Conservation (phyloP, 495 filamentous ascomycete species). For the Penicillium coprophilum region DNA sequence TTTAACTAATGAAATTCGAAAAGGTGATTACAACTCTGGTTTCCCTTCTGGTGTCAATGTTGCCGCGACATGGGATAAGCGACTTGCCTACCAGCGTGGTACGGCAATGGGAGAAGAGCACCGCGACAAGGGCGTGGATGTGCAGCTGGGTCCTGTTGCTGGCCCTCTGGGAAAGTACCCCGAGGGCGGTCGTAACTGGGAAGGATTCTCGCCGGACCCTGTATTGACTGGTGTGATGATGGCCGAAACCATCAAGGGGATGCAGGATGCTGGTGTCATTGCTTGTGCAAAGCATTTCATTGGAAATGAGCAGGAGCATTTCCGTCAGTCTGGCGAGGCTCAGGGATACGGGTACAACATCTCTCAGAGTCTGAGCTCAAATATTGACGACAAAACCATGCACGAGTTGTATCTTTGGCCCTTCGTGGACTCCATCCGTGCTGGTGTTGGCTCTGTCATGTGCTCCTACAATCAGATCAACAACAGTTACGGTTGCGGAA, state of each 20-base stretch:
- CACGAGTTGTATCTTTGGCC: constrained; percentile 95
- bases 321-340: constrained; percentile 71
- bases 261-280: constrained; percentile 78
- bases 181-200: constrained; percentile 89
- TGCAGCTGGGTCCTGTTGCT: constrained; percentile 85
- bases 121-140: constrained; percentile 78
- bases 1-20: constrained; percentile 15
- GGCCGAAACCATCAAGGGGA: constrained; percentile 72
- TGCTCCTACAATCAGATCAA: constrained; percentile 90
- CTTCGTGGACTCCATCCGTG: constrained; percentile 71
- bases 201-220: constrained; percentile 66
- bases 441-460: constrained; percentile 85
- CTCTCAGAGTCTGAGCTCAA: constrained; percentile 66
- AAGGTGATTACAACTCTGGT: constrained; percentile 73
- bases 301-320: constrained; percentile 75
- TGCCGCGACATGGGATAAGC: constrained; percentile 75
- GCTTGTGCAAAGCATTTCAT: constrained; percentile 84
- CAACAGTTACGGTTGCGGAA: constrained; percentile 67
- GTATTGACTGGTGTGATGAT: constrained; percentile 74
- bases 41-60: constrained; percentile 82
- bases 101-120: constrained; percentile 79
- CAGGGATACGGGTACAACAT: constrained; percentile 63
- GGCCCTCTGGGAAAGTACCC: constrained; percentile 77
- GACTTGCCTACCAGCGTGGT: constrained; percentile 72
- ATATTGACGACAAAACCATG: constrained; percentile 90